A percentile compares a stretch with the other conserved stretches of the same genome.
phyloP scores from a whole-genome alignment of 2,329 filamentous ascomycete species.

The Fusarium keratoplasticum region DNA sequence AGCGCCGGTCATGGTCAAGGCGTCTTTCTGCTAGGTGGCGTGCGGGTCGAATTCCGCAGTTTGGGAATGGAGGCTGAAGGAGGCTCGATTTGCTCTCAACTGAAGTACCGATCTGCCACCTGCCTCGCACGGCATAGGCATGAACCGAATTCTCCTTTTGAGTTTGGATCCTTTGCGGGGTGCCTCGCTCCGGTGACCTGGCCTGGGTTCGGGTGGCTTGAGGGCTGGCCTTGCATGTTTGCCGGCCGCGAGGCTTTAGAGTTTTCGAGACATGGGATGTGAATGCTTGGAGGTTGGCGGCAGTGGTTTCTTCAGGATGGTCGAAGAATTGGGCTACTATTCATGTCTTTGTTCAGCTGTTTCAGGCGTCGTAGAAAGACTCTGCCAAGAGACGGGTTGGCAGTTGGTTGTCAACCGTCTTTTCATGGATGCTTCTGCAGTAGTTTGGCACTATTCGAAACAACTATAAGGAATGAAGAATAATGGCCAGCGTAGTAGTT shows the following conservation, averaged over 20 bases:
- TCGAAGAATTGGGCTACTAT: neutral
- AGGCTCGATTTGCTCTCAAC: neutral
- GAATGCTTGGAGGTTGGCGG: neutral
- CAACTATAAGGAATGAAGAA: neutral
- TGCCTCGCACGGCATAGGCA: neutral
- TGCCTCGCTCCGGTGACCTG: slow-evolving; percentile 8
- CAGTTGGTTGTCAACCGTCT: neutral
- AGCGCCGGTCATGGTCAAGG: neutral
- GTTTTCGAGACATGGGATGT: neutral
- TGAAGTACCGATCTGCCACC: neutral
- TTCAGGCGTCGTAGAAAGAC: neutral
- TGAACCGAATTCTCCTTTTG: neutral
- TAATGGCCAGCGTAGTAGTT: neutral
- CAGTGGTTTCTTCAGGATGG: neutral
- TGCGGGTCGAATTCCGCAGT: neutral
- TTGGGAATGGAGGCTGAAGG: slow-evolving; percentile 24
- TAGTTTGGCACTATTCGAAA: neutral
- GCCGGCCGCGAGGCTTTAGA: neutral
- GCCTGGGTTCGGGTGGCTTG: slow-evolving; percentile 20
- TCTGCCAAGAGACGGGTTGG: neutral
- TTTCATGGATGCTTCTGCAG: neutral
- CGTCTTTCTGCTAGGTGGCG: neutral
- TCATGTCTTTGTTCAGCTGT: neutral
- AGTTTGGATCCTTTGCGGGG: slow-evolving; percentile 13
- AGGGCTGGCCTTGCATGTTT: slow-evolving; percentile 8